A percentile compares a stretch with the other conserved stretches of the same genome.
Conservation (phyloP, 2,329 filamentous ascomycete species). For the Helotiales sp. region DNA sequence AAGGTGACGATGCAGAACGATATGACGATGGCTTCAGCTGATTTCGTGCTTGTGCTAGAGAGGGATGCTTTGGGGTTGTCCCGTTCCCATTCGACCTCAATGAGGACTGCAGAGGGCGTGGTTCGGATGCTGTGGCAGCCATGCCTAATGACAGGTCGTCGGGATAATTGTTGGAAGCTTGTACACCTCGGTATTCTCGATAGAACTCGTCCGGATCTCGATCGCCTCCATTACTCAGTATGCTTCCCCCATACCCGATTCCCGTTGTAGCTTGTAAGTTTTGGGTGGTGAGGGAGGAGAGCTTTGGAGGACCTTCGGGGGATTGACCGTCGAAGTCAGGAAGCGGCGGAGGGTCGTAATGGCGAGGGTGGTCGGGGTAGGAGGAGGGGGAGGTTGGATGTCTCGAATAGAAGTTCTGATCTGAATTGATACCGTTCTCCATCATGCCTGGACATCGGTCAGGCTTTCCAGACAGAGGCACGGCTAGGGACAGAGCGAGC, state of each 20-base stretch:
- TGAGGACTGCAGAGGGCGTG: constrained; percentile 41
- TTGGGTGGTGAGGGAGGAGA: constrained; percentile 29
- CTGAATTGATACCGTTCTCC: constrained; percentile 34
- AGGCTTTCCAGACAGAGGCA: constrained; percentile 22
- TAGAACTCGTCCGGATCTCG: constrained; percentile 51
- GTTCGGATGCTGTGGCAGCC: constrained; percentile 37
- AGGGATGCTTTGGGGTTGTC: constrained; percentile 48
- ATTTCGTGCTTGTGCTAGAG: constrained; percentile 40
- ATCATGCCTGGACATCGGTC: constrained; percentile 34
- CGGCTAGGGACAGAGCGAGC: too few relatives aligned
- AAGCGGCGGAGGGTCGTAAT: constrained; percentile 26
- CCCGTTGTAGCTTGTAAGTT: constrained; percentile 26
- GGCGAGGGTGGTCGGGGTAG: constrained; percentile 22
- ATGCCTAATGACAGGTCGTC: constrained; percentile 26
- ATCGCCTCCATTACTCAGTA: constrained; percentile 24
- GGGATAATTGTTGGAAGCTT: constrained; percentile 22
- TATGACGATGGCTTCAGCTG: constrained; percentile 41
- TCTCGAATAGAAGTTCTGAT: constrained; percentile 36
- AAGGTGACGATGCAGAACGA: constrained; percentile 58
- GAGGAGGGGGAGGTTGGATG: constrained; percentile 20
- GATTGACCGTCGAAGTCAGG: constrained; percentile 24
- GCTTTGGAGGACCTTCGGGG: constrained; percentile 28
- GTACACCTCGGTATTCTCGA: constrained; percentile 42
- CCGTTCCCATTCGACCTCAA: constrained; percentile 52
- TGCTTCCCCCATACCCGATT: constrained; percentile 22